A percentile compares a stretch with the other conserved stretches of the same genome.
Conservation (phyloP, 2,329 filamentous ascomycete species). For the Volutella citrinella region DNA sequence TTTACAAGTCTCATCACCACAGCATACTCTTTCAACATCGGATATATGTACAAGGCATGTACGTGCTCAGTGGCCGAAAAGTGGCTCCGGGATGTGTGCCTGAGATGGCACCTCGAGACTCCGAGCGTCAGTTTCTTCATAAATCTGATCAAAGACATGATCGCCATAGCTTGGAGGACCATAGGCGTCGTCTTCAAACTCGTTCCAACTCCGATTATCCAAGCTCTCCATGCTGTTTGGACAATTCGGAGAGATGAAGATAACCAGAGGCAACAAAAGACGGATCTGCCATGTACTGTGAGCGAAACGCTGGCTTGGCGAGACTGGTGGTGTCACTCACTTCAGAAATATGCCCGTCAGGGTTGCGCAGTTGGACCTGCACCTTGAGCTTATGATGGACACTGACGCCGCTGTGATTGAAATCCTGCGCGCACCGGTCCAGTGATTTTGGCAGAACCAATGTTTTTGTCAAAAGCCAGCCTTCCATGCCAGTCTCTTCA, state of each 20-base stretch:
- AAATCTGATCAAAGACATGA: constrained; percentile 86
- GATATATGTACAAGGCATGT: too few species aligned
- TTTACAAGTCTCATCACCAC: too few species aligned
- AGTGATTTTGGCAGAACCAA: constrained; percentile 75
- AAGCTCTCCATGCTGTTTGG: constrained; percentile 82
- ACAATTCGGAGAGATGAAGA: constrained; percentile 93
- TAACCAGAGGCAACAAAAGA: constrained; percentile 81
- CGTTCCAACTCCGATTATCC: constrained; percentile 49
- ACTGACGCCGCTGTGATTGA: constrained; percentile 83
- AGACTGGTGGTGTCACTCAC: constrained; percentile 36
- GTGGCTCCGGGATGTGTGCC: too few species aligned
- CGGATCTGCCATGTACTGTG: constrained; percentile 59
- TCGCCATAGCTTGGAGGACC: constrained; percentile 89
- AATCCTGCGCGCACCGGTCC: constrained; percentile 80
- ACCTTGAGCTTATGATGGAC: constrained; percentile 88
- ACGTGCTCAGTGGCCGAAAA: too few species aligned
- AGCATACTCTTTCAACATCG: too few species aligned
- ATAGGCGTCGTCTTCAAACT: constrained; percentile 54
- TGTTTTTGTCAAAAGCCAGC: constrained; percentile 57
- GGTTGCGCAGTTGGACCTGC: constrained; percentile 84
- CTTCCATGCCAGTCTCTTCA: constrained; percentile 63
- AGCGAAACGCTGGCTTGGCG: background rate
- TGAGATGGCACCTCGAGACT: too few species aligned
- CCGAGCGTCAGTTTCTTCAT: constrained; percentile 82
- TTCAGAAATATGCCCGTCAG: constrained; percentile 90